A percentile compares a stretch with the other conserved stretches of the same genome.
phyloP scores from a whole-genome alignment of 768 basidiomycete genomes.

The Mrakia hoshinonis region DNA sequence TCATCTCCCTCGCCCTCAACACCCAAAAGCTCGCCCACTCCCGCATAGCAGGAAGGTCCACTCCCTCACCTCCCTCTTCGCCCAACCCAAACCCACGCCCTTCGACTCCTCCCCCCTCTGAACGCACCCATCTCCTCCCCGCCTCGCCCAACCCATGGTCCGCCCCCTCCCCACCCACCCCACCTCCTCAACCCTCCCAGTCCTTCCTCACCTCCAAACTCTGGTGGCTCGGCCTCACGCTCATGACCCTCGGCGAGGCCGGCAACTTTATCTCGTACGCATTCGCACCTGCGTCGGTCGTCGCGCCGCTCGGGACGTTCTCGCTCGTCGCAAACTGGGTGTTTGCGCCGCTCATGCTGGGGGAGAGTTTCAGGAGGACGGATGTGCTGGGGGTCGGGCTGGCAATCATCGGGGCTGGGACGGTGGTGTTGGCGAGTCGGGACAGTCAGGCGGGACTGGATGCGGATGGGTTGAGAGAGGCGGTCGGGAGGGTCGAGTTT shows the following conservation, averaged over 20 bases:
- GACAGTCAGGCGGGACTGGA: constrained; percentile 45
- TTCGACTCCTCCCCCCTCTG: neutral
- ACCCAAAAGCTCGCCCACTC: constrained; percentile 85
- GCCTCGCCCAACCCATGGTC: neutral
- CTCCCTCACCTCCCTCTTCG: constrained; percentile 4
- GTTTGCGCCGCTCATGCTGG: constrained; percentile 61
- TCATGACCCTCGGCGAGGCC: constrained; percentile 85
- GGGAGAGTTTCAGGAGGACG: constrained; percentile 67
- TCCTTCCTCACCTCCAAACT: constrained; percentile 10
- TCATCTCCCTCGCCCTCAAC: constrained; percentile 85
- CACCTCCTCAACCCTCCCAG: neutral
- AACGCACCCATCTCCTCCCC: neutral
- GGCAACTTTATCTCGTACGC: constrained; percentile 82
- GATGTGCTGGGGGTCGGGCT: constrained; percentile 48
- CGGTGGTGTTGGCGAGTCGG: constrained; percentile 75
- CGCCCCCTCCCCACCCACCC: neutral
- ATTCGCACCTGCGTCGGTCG: constrained; percentile 81
- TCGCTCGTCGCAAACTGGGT: constrained; percentile 92
- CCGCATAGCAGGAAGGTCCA: constrained; percentile 45
- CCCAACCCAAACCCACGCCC: neutral
- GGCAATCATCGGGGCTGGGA: constrained; percentile 78
- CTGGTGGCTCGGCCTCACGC: constrained; percentile 76
- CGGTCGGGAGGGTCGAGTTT: constrained; percentile 65
- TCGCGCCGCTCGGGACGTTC: constrained; percentile 86
- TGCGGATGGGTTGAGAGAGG: constrained; percentile 56